phyloP scores from a whole-genome alignment of 192 early-diverging fungal genomes.

The Backusella circina region DNA sequence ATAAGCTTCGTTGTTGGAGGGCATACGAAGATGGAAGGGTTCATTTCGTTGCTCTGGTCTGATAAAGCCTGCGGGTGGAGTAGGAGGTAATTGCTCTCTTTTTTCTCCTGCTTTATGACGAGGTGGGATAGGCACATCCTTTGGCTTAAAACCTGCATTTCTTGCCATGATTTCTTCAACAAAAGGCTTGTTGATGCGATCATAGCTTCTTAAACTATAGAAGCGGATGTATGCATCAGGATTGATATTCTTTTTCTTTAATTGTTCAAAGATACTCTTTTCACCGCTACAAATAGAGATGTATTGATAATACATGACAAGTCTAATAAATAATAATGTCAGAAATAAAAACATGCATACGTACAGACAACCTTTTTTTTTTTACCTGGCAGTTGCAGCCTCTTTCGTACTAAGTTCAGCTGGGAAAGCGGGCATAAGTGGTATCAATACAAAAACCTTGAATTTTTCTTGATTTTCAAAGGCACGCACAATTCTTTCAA shows the following conservation, averaged over 20 bases:
- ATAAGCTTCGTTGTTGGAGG: background rate
- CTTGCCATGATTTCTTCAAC: conserved; percentile 20
- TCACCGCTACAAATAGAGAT: conserved; percentile 73
- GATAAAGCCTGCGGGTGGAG: conserved; percentile 20
- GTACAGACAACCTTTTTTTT: background rate
- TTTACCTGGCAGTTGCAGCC: conserved; percentile 60
- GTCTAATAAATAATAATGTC: conserved; percentile 16
- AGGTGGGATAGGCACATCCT: conserved; percentile 13
- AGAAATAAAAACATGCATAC: background rate
- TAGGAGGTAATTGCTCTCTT: background rate
- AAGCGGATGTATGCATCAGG: conserved; percentile 69
- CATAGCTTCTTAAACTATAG: conserved; percentile 74
- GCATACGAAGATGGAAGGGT: background rate
- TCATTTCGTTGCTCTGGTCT: background rate
- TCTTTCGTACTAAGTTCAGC: conserved; percentile 74
- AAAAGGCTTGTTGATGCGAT: conserved; percentile 49
- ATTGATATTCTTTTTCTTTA: conserved; percentile 54
- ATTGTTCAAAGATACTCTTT: conserved; percentile 57
- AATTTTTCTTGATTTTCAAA: conserved; percentile 62
- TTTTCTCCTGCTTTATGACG: conserved; percentile 9
- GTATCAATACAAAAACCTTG: conserved; percentile 79
- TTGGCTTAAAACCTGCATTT: conserved; percentile 18
- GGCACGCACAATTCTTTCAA: conserved; percentile 71
- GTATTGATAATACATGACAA: conserved; percentile 82
- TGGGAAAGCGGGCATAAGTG: conserved; percentile 84